These are phyloP conservation scores for Xylariaceae sp. DNA, from an alignment of 2,329 filamentous ascomycete species.

Conservation along the genomic window DNA sequence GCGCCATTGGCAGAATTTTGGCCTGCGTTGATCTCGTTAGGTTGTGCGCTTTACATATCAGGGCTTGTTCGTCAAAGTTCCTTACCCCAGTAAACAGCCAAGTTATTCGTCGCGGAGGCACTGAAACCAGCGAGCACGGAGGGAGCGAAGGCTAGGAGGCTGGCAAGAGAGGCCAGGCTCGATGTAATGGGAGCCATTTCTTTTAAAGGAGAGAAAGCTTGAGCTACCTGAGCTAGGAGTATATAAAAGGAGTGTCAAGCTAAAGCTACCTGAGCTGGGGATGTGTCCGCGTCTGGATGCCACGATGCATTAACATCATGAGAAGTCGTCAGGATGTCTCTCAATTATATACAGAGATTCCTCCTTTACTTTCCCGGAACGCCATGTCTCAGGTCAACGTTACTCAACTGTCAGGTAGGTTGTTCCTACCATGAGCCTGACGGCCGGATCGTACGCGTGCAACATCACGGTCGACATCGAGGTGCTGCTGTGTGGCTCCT, in stretches of 20 bases:
- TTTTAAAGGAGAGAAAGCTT: constrained; percentile 26
- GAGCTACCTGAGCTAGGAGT: constrained; percentile 30
- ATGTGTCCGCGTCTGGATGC: constrained; percentile 18
- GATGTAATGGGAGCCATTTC: constrained; percentile 34
- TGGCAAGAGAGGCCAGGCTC: constrained; percentile 35
- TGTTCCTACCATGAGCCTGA: constrained; percentile 34
- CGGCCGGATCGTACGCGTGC: constrained; percentile 31
- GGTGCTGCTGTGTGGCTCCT: constrained; percentile 10
- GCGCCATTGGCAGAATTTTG: constrained; percentile 65
- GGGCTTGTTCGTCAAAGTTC: not conserved
- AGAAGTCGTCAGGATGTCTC: constrained; percentile 2
- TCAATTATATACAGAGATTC: constrained; percentile 16
- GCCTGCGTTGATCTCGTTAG: constrained; percentile 41
- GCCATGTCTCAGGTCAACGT: constrained; percentile 32
- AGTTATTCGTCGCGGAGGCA: constrained; percentile 54
- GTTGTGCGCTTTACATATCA: not conserved
- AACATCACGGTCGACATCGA: constrained; percentile 19
- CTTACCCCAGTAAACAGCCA: constrained; percentile 72
- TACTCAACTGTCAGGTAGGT: constrained; percentile 31
- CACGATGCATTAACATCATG: constrained; percentile 9
- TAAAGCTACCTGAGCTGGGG: constrained; percentile 25
- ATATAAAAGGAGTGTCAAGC: constrained; percentile 19
- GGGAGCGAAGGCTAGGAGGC: constrained; percentile 36
- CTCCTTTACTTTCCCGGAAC: constrained; percentile 5
- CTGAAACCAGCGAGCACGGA: constrained; percentile 51